Base-by-base conservation (phyloP, 331 rosid genomes). In the Pyracantha coccinea region DNA sequence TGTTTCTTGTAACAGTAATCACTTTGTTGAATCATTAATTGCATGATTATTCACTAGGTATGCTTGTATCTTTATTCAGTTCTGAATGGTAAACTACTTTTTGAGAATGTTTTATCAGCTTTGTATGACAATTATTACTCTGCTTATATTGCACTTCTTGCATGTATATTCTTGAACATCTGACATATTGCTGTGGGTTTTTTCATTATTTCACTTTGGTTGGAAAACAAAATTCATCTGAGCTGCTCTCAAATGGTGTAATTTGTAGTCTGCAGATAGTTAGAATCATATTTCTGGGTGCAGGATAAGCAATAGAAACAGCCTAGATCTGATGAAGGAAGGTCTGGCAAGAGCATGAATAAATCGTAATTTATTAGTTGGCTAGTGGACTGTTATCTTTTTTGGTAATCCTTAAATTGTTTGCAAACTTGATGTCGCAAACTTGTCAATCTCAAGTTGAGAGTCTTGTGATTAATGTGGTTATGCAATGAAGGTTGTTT, bases 61-160 rank as follows among this genome's bases (percentile, higher is more conserved):
- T 38, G 10, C 14, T 38, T 38, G 45, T 38, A 38, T 38, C 45
- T 38, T 38, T 38, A 9, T 38, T 38, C 45, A 38, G 14, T 70
- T 60, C 64, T 27, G 14, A 59, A 61, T 29, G 45, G 75, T 66
- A 38, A 31, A 23, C 50, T 61, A 64, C 70, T 20, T 84, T 16
- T 57, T 5, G 50, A 27, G 54, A 71, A 45, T 75, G 20, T 53
- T 41, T 19, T 52, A 8, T 65, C 33, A 62, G n/a, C 58, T 17
- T 31, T 11, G 12, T 16, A 68, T 45, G 66, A 35, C 25, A 19
- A 3, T 17, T 24, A 15, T 60, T 16, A 47, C 16, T 17, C 24
- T 58, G 23, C 12, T 73, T 25, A 16, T 38, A 8, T 59, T 38
- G 44, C 45, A 38, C 45, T 38, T 38, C 45, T 10, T 38, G 45